phyloP scores from a whole-genome alignment of 2,329 filamentous ascomycete species.

The Nannizzia gypsea region DNA sequence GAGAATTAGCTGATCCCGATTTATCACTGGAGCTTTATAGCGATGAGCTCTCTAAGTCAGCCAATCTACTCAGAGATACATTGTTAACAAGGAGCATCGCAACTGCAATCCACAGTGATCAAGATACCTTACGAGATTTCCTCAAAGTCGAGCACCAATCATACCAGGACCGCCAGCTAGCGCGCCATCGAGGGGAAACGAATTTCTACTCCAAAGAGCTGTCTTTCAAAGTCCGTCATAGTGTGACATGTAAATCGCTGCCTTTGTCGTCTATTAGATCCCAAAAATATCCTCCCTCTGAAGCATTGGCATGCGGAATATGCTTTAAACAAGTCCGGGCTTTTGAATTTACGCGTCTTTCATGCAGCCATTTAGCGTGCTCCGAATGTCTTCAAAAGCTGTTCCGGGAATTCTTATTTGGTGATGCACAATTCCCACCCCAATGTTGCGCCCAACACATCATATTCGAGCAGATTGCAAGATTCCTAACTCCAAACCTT shows the following conservation, averaged over 20 bases:
- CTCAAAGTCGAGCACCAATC: not conserved
- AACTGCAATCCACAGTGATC: not conserved
- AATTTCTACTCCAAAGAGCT: not conserved
- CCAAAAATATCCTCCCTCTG: not conserved
- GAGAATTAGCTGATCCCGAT: not conserved
- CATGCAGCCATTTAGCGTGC: slow-evolving; percentile 42
- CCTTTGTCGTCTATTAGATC: not conserved
- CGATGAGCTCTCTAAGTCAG: not conserved
- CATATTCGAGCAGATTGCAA: slow-evolving; percentile 22
- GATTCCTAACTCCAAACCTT: slow-evolving; percentile 29
- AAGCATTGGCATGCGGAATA: not conserved
- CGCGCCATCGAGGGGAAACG: not conserved
- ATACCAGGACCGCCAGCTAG: not conserved
- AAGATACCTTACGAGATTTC: not conserved
- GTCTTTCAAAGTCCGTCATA: too few relatives aligned
- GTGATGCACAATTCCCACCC: slow-evolving; percentile 46
- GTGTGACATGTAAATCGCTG: not conserved
- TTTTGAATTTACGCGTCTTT: slow-evolving; percentile 1
- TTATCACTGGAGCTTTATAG: not conserved
- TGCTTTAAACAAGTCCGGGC: not conserved
- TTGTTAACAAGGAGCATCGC: not conserved
- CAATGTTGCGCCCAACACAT: slow-evolving; percentile 41
- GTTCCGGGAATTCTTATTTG: slow-evolving; percentile 34
- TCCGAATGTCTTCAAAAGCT: slow-evolving; percentile 36
- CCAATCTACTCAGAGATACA: not conserved